Percentiles rank a stretch among this genome's conserved stretches.
Evolutionary conservation across 768 basidiomycete genomes (phyloP).

Genomic region (Suillus tomentosus): DNA sequence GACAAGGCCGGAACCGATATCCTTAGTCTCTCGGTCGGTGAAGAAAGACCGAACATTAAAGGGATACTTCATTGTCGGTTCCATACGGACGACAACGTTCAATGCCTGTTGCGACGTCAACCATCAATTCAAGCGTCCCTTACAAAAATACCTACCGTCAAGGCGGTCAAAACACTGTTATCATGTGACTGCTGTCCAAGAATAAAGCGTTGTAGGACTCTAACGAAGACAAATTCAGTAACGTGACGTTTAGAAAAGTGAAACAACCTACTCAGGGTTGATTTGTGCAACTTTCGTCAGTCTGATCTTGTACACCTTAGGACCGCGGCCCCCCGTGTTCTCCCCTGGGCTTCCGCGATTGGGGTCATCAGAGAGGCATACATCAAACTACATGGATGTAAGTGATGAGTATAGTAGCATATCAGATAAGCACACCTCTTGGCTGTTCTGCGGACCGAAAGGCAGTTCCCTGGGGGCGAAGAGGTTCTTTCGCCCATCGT

Average conservation of each 20-base stretch:
- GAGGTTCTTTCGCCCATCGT: constrained; percentile 80
- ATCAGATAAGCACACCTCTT: constrained; percentile 46
- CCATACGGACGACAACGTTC: constrained; percentile 77
- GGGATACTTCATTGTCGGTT: constrained; percentile 65
- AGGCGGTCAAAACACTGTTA: constrained; percentile 64
- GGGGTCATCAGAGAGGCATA: constrained; percentile 48
- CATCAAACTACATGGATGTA: constrained; percentile 53
- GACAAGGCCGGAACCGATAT: constrained; percentile 63
- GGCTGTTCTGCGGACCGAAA: constrained; percentile 51
- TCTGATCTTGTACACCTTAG: constrained; percentile 68
- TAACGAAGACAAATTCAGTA: constrained; percentile 29
- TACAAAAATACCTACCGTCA: constrained; percentile 47
- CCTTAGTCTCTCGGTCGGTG: constrained; percentile 51
- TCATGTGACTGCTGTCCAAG: constrained; percentile 67
- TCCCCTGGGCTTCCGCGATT: constrained; percentile 34
- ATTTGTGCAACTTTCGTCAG: constrained; percentile 60
- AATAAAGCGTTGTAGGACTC: constrained; percentile 66
- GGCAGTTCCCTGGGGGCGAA: constrained; percentile 65
- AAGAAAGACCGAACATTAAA: constrained; percentile 80
- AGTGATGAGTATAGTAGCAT: constrained; percentile 5
- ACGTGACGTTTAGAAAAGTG: constrained; percentile 22
- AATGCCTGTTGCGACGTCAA: constrained; percentile 47
- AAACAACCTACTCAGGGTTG: constrained; percentile 49
- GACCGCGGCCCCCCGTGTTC: constrained; percentile 40
- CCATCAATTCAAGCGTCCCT: constrained; percentile 5